These are phyloP conservation scores for Dictyostelium firmibasis DNA, from an alignment of 78 protist species.

Conservation along the genomic window DNA sequence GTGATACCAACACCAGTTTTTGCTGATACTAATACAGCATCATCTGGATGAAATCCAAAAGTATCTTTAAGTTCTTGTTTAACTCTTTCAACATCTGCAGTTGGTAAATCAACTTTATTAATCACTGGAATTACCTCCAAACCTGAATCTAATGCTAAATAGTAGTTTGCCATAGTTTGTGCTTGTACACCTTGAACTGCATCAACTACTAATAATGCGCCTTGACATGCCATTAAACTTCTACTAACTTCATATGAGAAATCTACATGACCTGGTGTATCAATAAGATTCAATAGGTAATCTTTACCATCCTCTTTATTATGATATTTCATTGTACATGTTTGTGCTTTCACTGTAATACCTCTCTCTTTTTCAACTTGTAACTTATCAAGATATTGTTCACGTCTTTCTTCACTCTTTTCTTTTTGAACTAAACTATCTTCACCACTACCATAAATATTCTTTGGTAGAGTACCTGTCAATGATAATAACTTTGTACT, in stretches of 20 bases:
- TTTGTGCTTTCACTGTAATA: slow-evolving; percentile 93
- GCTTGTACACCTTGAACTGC: slow-evolving; percentile 91
- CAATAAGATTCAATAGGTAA: slow-evolving; percentile 91
- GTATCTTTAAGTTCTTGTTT: slow-evolving; percentile 27
- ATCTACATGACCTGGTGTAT: slow-evolving; percentile 96
- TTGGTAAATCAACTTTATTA: slow-evolving; percentile 90
- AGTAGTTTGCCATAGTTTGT: slow-evolving; percentile 92
- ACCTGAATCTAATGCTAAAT: slow-evolving; percentile 71
- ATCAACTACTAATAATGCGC: slow-evolving; percentile 91
- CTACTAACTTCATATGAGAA: slow-evolving; percentile 91
- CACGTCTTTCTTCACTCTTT: slow-evolving; percentile 52
- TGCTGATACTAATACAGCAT: slow-evolving; percentile 26
- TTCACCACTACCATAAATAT: slow-evolving; percentile 65
- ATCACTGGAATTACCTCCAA: slow-evolving; percentile 90
- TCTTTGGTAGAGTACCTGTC: slow-evolving; percentile 82
- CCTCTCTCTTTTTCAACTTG: slow-evolving; percentile 92
- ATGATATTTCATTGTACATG: slow-evolving; percentile 76
- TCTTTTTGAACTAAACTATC: slow-evolving; percentile 40
- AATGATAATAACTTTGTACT: slow-evolving; percentile 71
- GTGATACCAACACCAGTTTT: slow-evolving; percentile 76
- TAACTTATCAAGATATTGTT: slow-evolving; percentile 77
- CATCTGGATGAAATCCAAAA: slow-evolving; percentile 74
- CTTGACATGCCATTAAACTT: slow-evolving; percentile 88
- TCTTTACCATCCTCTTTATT: slow-evolving; percentile 48
- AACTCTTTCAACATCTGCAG: slow-evolving; percentile 70